A percentile compares a stretch with the other conserved stretches of the same genome.
phyloP scores from a whole-genome alignment of 176 grass and related monocot genomes.

The Bromus sterilis region DNA sequence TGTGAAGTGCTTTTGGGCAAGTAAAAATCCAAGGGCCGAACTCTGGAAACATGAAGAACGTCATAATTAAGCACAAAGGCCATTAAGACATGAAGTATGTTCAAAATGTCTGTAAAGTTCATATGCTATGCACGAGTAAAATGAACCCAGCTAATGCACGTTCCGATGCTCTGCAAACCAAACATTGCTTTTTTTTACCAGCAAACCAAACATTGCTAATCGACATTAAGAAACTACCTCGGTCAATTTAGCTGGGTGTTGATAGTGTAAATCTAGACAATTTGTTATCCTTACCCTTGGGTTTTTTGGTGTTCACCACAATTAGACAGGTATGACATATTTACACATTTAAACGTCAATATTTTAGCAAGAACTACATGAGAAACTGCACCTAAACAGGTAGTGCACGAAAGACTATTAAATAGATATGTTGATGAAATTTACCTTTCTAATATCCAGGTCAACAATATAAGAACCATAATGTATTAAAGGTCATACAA shows the following conservation, averaged over 20 bases:
- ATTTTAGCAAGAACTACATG: neutral
- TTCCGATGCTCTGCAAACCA: neutral
- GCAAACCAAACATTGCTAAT: neutral
- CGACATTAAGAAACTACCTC: neutral
- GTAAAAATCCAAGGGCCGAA: conserved; percentile 95
- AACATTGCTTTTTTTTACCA: too few species aligned
- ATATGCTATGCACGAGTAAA: neutral
- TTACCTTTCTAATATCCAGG: neutral
- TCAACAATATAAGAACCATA: conserved; percentile 6
- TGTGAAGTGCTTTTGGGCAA: conserved; percentile 96
- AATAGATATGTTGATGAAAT: neutral
- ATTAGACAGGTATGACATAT: neutral
- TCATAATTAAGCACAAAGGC: neutral
- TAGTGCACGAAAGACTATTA: neutral
- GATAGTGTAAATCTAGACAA: conserved; percentile 15
- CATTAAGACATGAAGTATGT: neutral
- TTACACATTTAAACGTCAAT: neutral
- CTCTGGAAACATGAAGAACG: conserved; percentile 43
- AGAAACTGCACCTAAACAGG: neutral
- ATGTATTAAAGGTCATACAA: neutral
- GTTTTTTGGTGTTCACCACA: neutral
- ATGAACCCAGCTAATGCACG: neutral
- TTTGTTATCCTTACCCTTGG: neutral
- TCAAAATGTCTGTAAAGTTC: neutral
- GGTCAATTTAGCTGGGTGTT: neutral